phyloP scores from a whole-genome alignment of 2,329 filamentous ascomycete species.

The Coniochaeta pulveracea region DNA sequence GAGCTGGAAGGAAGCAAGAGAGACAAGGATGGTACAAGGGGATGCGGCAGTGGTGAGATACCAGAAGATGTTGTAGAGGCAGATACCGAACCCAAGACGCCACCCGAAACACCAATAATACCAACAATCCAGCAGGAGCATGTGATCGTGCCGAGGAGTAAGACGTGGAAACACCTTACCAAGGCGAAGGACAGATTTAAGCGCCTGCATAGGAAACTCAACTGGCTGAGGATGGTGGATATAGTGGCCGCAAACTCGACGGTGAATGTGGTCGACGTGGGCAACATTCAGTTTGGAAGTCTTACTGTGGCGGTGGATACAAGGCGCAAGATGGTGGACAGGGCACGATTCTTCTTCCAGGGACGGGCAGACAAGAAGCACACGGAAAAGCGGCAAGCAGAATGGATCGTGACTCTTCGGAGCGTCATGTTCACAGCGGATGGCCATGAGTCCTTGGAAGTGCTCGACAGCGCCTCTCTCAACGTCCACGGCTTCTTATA shows the following conservation, averaged over 20 bases:
- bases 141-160: slow-evolving; percentile 34
- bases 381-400: slow-evolving; percentile 60
- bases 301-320: slow-evolving; percentile 86
- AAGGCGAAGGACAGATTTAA: slow-evolving; percentile 78
- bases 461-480: slow-evolving; percentile 77
- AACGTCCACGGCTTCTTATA: slow-evolving; percentile 90
- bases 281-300: slow-evolving; percentile 73
- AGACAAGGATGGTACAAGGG: slow-evolving; percentile 10
- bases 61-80: slow-evolving; percentile 9
- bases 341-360: slow-evolving; percentile 79
- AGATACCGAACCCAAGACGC: slow-evolving; percentile 10
- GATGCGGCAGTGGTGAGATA: slow-evolving; percentile 6
- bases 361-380: slow-evolving; percentile 49
- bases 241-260: slow-evolving; percentile 73
- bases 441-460: slow-evolving; percentile 71
- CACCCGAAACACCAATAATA: slow-evolving; percentile 14
- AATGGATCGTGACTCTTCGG: slow-evolving; percentile 82
- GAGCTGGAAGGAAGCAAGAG: slow-evolving; percentile 44
- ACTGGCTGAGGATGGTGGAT: slow-evolving; percentile 84
- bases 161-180: slow-evolving; percentile 72
- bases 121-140: slow-evolving; percentile 14
- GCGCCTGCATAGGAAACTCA: slow-evolving; percentile 71
- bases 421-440: slow-evolving; percentile 85
- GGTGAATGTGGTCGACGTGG: slow-evolving; percentile 67
- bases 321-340: slow-evolving; percentile 79